phyloP scores from a whole-genome alignment of 2,329 filamentous ascomycete genomes.

The Cordyceps militaris region DNA sequence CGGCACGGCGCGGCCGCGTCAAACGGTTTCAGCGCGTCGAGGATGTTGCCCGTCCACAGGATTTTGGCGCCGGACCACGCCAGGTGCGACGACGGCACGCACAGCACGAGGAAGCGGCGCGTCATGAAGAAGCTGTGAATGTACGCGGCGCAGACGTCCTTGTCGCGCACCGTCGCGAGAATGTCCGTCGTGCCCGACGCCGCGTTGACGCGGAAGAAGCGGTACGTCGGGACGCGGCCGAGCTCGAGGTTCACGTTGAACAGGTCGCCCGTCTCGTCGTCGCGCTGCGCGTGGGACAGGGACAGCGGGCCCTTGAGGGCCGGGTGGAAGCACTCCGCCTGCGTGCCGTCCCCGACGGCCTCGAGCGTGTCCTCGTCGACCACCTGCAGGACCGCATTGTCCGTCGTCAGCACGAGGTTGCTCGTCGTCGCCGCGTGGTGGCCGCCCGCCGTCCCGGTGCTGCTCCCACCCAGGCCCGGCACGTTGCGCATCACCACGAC shows the following conservation, averaged over 20 bases:
- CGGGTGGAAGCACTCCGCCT: constrained; percentile 51
- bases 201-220: constrained; percentile 56
- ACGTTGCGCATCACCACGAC: constrained; percentile 49
- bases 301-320: constrained; percentile 56
- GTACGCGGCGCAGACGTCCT: constrained; percentile 44
- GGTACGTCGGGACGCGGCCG: constrained; percentile 47
- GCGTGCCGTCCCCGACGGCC: constrained; percentile 51
- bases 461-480: neutral
- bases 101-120: constrained; percentile 57
- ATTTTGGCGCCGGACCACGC: constrained; percentile 46
- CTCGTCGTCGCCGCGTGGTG: constrained; percentile 25
- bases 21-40: constrained; percentile 56
- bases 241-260: constrained; percentile 67
- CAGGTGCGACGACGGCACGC: constrained; percentile 57
- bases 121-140: constrained; percentile 68
- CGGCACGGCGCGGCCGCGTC: constrained; percentile 43
- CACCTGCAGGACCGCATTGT: constrained; percentile 45
- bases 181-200: constrained; percentile 56
- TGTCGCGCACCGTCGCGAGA: constrained; percentile 51
- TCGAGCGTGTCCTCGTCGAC: constrained; percentile 63
- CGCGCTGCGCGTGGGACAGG: constrained; percentile 58
- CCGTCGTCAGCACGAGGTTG: constrained; percentile 26
- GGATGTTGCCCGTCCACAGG: constrained; percentile 53
- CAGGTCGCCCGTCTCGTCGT: constrained; percentile 60
- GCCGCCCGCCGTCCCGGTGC: neutral